Base-by-base conservation (phyloP, 805 yeast genomes). In the Wickerhamiella sorbophila region DNA sequence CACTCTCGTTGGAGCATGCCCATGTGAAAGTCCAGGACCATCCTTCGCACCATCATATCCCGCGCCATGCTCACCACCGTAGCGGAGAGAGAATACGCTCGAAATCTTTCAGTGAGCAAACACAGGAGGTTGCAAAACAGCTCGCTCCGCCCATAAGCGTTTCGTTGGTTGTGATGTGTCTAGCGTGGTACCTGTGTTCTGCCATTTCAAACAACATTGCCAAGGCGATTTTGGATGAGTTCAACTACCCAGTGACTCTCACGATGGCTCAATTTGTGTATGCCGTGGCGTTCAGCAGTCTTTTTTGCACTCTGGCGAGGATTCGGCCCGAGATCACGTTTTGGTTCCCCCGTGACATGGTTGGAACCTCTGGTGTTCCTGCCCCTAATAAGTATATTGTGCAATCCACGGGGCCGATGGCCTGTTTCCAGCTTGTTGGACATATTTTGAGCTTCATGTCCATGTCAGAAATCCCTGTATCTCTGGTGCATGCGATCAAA, bases 361-460 rank as follows among this genome's bases (percentile, higher is more conserved):
- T 57, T 15, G 32, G 47, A 31, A 42, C 50, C 9, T 4, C 39
- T 4, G 52, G 53, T 4, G 48, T 53, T 47, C 33, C 41, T 46
- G 50, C 49, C 14, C 60, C 60, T 3, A 52, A 57, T 17, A 37
- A 39, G 32, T 49, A 47, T 10, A 57, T 61, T 39, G 45, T 61
- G 26, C 38, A 41, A 22, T 46, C 59, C 42, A 84, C 94, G 0
- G 72, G 84, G 18, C 97, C 97, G 16, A 85, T 88, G 94, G 97
- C 96, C 5, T 65, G 77, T 46, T 91, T 88, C 63, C 97, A 88
- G 64, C 82, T 88, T 50, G 66, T 79, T 17, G 98, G 97, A 17
- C 97, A 88, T 60, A 75, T 87, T 47, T 74, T 93, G 12, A 75
- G 93, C 5, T 95, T 87, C 58, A 81, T 82, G 56, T 88, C 97